These are phyloP conservation scores for Sporothrix pseudoabietina DNA, from an alignment of 2,329 filamentous ascomycete species.

Conservation along the genomic window DNA sequence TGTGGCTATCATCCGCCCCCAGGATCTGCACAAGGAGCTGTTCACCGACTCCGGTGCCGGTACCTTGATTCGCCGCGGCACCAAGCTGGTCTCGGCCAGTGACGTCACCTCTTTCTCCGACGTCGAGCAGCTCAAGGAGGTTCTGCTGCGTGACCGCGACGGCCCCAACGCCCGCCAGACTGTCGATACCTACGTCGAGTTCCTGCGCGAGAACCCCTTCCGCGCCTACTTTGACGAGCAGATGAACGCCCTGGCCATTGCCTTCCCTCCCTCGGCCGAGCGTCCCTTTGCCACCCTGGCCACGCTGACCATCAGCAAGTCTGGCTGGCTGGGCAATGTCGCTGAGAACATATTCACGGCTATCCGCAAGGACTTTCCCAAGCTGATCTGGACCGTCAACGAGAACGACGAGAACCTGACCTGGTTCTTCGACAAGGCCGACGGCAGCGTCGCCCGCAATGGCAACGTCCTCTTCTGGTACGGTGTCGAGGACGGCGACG, in stretches of 20 bases:
- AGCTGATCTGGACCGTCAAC: slow-evolving; percentile 94
- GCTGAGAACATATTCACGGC: slow-evolving; percentile 93
- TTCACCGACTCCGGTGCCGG: slow-evolving; percentile 96
- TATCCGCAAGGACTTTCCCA: slow-evolving; percentile 90
- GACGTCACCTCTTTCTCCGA: slow-evolving; percentile 76
- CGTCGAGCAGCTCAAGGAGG: slow-evolving; percentile 74
- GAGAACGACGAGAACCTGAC: slow-evolving; percentile 94
- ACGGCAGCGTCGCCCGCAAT: slow-evolving; percentile 82
- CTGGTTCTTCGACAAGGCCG: slow-evolving; percentile 97
- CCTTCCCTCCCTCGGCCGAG: slow-evolving; percentile 70
- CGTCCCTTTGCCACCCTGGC: slow-evolving; percentile 77
- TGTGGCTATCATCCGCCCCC: slow-evolving; percentile 96
- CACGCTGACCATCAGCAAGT: slow-evolving; percentile 89
- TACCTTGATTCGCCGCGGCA: slow-evolving; percentile 87
- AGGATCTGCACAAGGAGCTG: slow-evolving; percentile 91
- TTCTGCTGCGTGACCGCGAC: slow-evolving; percentile 78
- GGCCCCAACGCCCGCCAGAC: slow-evolving; percentile 79
- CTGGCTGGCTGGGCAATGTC: slow-evolving; percentile 91
- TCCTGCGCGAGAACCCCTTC: slow-evolving; percentile 75
- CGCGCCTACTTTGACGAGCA: slow-evolving; percentile 92
- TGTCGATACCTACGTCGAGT: slow-evolving; percentile 83
- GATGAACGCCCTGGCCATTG: slow-evolving; percentile 89
- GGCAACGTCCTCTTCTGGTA: slow-evolving; percentile 97
- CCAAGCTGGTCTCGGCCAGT: slow-evolving; percentile 77
- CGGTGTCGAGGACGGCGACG: slow-evolving; percentile 77